Base-by-base conservation (phyloP, 2,329 filamentous ascomycete genomes). In the Metarhizium album region DNA sequence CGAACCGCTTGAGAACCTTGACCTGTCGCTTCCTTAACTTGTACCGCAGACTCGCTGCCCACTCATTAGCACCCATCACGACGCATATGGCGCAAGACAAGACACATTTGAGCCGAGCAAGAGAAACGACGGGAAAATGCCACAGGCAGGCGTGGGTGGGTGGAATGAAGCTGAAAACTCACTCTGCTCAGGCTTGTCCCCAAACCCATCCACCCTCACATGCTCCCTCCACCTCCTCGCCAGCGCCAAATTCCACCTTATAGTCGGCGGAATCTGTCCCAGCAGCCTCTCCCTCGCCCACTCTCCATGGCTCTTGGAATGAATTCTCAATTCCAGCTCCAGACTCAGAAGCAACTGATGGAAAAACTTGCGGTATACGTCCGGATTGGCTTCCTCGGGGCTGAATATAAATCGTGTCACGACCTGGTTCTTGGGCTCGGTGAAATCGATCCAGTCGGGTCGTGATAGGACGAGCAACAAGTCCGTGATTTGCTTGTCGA, bases 361-460 rank as follows among this genome's bases (percentile, higher is more conserved):
- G 63, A 87, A 88, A 68, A 90, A 89, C 24, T 74, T 75, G 53
- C 78, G 75, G 58, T 84, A 85, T 53, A 75, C 74, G 18, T 71
- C 67, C 45, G 75, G 70, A 57, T 83, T 82, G 18, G 72, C 70
- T 35, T 74, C 71, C 51, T 74, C 71, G 13, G 74, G 74, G 57
- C 84, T 78, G 55, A 83, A 82, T 53, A 89, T 84, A 65, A 84
- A 88, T 49, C 82, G 80, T 3, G 86, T 86, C 23, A 84, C 79
- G 22, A 88, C 82, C 60, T 90, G 86, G 59, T 88, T 87, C 59
- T 78, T 79, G 3, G 78, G 77, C 35, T 74, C 71, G 27, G 83
- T 84, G 58, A 88, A 87, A 64, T 90, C 84, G 56, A 85, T 82
- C 86, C 86, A 89, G 52, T 80, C 75, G 0, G 78, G 73, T n/a